phyloP scores from a whole-genome alignment of 345 rosid genomes.

The Brassica rapa region DNA sequence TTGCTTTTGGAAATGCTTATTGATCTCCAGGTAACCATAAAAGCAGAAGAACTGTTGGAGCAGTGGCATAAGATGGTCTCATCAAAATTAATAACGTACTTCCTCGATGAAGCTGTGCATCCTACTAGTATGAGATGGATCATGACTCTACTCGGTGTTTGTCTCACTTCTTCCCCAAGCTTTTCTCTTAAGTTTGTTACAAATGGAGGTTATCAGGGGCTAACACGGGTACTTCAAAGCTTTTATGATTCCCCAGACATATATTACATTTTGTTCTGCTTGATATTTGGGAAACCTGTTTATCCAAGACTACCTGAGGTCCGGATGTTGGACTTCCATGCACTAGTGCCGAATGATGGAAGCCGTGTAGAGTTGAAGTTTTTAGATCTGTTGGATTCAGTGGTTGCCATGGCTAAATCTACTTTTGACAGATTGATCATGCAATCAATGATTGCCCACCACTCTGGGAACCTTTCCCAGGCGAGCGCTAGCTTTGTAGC shows the following conservation, averaged over 20 bases:
- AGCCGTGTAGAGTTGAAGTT: constrained; percentile 74
- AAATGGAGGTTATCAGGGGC: constrained; percentile 92
- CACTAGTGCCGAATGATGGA: constrained; percentile 89
- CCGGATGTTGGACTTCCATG: constrained; percentile 99
- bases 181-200: constrained; percentile 89
- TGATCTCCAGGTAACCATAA: constrained; percentile 97
- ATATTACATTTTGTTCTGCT: constrained; percentile 92
- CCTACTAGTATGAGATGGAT: constrained; percentile 99
- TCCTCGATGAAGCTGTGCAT: constrained; percentile 99
- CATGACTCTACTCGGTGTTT: constrained; percentile 97
- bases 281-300: constrained; percentile 93
- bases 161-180: constrained; percentile 89
- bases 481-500: constrained; percentile 84
- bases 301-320: constrained; percentile 98
- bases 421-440: constrained; percentile 87
- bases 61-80: constrained; percentile 99
- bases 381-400: constrained; percentile 88
- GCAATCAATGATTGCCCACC: constrained; percentile 85
- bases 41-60: constrained; percentile 90
- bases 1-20: constrained; percentile 99
- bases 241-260: constrained; percentile 98
- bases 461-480: constrained; percentile 89
- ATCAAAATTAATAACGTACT: constrained; percentile 91
- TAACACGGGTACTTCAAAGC: constrained; percentile 83
- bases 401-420: constrained; percentile 87